Conservation (phyloP, 2,329 filamentous ascomycete genomes). For the Epichloe sibirici region DNA sequence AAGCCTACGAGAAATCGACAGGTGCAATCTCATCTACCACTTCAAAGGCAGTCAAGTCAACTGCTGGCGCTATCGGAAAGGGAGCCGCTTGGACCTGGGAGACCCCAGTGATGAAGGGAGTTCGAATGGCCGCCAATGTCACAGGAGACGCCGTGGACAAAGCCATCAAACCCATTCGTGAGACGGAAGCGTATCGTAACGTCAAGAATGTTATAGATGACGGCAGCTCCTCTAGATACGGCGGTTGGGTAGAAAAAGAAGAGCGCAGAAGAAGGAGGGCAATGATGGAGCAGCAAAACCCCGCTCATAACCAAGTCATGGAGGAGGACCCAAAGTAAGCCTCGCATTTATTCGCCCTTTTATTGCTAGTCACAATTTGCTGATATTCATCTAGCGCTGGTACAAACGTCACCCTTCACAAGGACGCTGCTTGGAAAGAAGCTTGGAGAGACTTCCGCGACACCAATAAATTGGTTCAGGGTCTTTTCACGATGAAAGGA, state of each 20-base stretch:
- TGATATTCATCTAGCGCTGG: conserved; percentile 54
- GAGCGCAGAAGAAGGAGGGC: conserved; percentile 75
- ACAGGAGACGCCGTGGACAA: conserved; percentile 85
- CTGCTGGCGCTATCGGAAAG: conserved; percentile 77
- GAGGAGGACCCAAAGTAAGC: conserved; percentile 77
- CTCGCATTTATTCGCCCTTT: background rate
- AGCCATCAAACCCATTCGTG: conserved; percentile 83
- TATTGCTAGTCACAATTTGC: background rate
- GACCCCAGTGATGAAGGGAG: conserved; percentile 80
- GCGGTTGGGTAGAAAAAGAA: conserved; percentile 94
- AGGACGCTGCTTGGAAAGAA: conserved; percentile 95
- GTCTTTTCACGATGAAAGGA: conserved; percentile 72
- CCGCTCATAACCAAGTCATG: conserved; percentile 43
- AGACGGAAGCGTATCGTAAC: conserved; percentile 89
- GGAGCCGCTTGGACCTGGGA: conserved; percentile 97
- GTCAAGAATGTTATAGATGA: conserved; percentile 96
- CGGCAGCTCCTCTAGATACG: conserved; percentile 88
- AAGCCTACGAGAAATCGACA: conserved; percentile 78
- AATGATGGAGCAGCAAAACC: conserved; percentile 51
- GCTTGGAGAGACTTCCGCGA: conserved; percentile 96
- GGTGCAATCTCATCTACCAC: conserved; percentile 71
- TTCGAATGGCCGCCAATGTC: conserved; percentile 72
- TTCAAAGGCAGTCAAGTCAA: conserved; percentile 69
- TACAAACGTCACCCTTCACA: conserved; percentile 89
- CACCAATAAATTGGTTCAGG: conserved; percentile 76